Evolutionary conservation across 2,329 filamentous ascomycete species (phyloP), one percentile per base, ranked within the genome.

Genomic region (Colletotrichum abscissum): DNA sequence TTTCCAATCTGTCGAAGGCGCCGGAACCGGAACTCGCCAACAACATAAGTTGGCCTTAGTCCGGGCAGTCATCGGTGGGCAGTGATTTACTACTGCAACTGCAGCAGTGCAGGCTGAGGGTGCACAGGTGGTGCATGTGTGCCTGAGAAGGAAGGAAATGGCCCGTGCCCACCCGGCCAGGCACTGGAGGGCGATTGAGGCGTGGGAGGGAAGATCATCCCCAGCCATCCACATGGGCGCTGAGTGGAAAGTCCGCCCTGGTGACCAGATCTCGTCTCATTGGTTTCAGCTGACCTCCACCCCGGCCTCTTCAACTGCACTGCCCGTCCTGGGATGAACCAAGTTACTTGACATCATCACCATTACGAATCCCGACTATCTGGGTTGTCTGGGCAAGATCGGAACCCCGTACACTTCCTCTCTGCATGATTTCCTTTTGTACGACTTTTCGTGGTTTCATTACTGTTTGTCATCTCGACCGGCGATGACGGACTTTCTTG

Each of bases 341-440:
- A 72, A 64, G 69, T 57, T 63, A 19, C 42, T 73, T 75, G 74
- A 75, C 74, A 75, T 75, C 74, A 75, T 69, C 72, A 75, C 63
- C 72, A 75, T 68, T 60, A 72, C 72, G 68, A 74, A 67, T 66
- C 55, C 71, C 68, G 71, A 52, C 63, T 33, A 42, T 65, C 35
- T 42, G 30, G 33, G 22, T 42, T 65, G 46, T 63, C 60, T 46
- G 67, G 59, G 55, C 59, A 65, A 46, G 33, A 49, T 69, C 59
- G 42, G 67, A 73, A 70, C 70, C 70, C 42, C 38, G 60, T 52
- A 46, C 67, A 38, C 70, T 28, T 73, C 35, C 19, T 38, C 28
- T 28, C 28, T 70, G 35, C 70, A 22, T 65, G 9, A 22, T 60
- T 63, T 64, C 26, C 52, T 26, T 69, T 54, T 69, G 59, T 72